Evolutionary conservation across 2,329 filamentous ascomycete species (phyloP).

Genomic region (Epichloe sibirici): DNA sequence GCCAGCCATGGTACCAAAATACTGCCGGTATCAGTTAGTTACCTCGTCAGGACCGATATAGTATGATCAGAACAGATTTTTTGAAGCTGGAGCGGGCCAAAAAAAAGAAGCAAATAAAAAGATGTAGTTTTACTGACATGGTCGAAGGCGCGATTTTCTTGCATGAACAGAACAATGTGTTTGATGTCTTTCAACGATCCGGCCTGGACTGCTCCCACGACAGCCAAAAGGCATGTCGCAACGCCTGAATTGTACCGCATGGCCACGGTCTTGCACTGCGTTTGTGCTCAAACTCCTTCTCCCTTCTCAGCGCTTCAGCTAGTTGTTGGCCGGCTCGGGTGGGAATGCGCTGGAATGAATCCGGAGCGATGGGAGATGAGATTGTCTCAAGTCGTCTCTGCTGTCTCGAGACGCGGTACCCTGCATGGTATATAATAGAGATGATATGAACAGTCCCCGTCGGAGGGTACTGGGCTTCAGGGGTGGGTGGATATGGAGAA

Average conservation of each 20-base stretch:
- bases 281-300: background rate
- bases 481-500: background rate
- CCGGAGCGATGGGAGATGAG: background rate
- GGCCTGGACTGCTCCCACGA: slow-evolving; percentile 13
- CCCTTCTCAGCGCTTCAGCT: background rate
- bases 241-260: background rate
- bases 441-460: background rate
- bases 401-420: background rate
- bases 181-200: slow-evolving; percentile 37
- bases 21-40: slow-evolving; percentile 20
- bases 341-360: background rate
- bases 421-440: background rate
- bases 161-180: slow-evolving; percentile 47
- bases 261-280: background rate
- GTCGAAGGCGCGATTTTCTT: slow-evolving; percentile 26
- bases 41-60: background rate
- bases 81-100: too few species aligned
- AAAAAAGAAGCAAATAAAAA: too few species aligned
- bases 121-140: slow-evolving; percentile 13
- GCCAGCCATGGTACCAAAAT: slow-evolving; percentile 43
- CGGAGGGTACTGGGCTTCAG: too few species aligned
- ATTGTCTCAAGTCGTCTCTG: background rate
- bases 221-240: slow-evolving; percentile 8
- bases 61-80: too few species aligned
- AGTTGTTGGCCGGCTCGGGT: too few species aligned